Base-by-base conservation (phyloP, 169 alveolate species). In the Sarcocystis neurona region DNA sequence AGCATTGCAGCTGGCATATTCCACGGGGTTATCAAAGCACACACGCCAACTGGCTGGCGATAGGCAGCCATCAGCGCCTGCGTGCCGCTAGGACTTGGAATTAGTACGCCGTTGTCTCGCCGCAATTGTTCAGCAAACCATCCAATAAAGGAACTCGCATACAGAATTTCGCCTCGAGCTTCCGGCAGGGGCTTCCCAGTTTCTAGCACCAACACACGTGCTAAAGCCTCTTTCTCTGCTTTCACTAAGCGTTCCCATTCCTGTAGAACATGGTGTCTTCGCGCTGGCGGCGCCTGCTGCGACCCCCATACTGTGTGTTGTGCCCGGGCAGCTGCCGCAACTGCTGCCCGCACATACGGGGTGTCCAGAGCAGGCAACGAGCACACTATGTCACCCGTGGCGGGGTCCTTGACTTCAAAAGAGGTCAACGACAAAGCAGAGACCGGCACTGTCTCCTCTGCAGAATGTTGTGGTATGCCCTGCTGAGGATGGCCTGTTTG, bases 121-220 rank as follows among this genome's bases (percentile, higher is more conserved):
- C 93, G 91, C 10, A 89, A 74, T 32, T 84, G 80, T 74, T 90
- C 93, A 0, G 93, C 93, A 74, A 79, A 72, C 93, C 93, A 90
- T 15, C 87, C 82, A 32, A 90, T 74, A 47, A 66, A 90, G 8
- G 87, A 56, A 6, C 84, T 84, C 0, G 91, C 93, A 50, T 90
- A 90, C 32, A 53, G 3, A 15, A 84, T 80, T 77, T 90, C 93
- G 30, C 85, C 56, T 37, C 84, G 66, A 5, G 91, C 44, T 75
- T 90, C 93, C 0, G 88, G 47, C 5, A 84, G 15, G 3, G 93
- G 89, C 80, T 90, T 90, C 15, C 93, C 93, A 18, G 56, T 50
- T 47, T 90, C 93, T 12, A 50, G 34, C 0, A 87, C 60, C 48
- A 90, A 84, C 58, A 85, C 46, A 8, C 56, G 48, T 30, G 91